Conservation (phyloP, 148 eudicot species). For the Chenopodium formosanum region DNA sequence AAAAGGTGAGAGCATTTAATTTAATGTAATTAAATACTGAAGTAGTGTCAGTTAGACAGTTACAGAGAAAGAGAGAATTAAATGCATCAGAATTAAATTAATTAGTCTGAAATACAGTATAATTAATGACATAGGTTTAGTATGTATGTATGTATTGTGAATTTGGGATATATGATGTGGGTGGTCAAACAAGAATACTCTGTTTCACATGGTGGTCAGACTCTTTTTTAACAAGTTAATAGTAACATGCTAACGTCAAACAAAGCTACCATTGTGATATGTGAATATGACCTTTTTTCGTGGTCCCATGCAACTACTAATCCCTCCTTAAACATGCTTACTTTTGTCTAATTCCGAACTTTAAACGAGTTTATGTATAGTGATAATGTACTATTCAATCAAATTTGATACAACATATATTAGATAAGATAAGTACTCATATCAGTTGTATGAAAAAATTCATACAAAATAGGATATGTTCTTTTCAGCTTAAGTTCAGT, state of each 20-base stretch:
- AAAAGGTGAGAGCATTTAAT: constrained; percentile 19
- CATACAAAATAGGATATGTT: too few species aligned
- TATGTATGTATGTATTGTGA: too few species aligned
- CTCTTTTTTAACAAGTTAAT: constrained; percentile 17
- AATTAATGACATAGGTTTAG: too few species aligned
- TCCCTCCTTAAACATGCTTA: not conserved
- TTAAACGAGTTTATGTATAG: too few species aligned
- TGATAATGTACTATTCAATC: too few species aligned
- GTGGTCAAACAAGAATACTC: constrained; percentile 41
- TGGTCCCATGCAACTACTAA: not conserved
- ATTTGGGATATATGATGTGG: not conserved
- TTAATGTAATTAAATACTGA: not conserved
- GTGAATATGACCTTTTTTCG: too few species aligned
- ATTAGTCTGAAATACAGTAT: not conserved
- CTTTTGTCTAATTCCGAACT: not conserved
- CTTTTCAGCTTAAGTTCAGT: too few species aligned
- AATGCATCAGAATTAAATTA: constrained; percentile 17
- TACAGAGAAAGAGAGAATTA: constrained; percentile 8
- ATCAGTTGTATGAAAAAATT: too few species aligned
- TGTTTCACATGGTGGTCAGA: constrained; percentile 26
- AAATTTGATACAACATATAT: too few species aligned
- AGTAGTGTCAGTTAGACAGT: constrained; percentile 3
- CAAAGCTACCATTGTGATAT: too few species aligned
- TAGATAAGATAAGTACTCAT: too few species aligned
- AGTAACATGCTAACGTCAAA: not conserved